Evolutionary conservation across 1,284 basidiomycete genomes (phyloP), one percentile per base, ranked within the genome.

Genomic region (Irpex sp.): DNA sequence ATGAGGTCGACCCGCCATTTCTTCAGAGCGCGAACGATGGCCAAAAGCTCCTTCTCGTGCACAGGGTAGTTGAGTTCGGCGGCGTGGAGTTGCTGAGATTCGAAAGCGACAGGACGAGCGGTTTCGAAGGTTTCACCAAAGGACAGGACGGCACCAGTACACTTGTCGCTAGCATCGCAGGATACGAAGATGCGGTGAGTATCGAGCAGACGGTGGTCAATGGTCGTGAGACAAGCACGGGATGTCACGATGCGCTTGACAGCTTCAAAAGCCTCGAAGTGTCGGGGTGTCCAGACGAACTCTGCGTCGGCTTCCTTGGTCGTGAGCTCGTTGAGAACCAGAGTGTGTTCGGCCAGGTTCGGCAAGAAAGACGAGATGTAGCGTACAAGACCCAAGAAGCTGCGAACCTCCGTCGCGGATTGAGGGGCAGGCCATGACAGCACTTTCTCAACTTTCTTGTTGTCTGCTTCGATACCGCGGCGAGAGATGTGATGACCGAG

Each of bases 41-140:
- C 71, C 0, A 74, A 57, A 0, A 72, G 61, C 50, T 73, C 70
- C 46, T 68, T 67, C 60, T 73, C 69, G 37, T 75, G 72, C 1
- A 70, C 66, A 0, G 71, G 64, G 49, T 75, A 75, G 47, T 73
- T 72, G 13, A 67, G 66, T 53, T 73, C 62, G 0, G 71, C 65
- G 11, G 56, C 58, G 0, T 39, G 65, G 26, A 70, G 47, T 17
- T 68, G 63, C 2, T 21, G 46, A 5, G 69, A 71, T 1, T 67
- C 61, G 57, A 67, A 71, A 0, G 68, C 64, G 17, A 62, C 61
- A 3, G 57, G 61, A 9, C 61, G 35, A 15, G 57, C 56, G 7
- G 46, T 5, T 19, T 62, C 37, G 2, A 51, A n/a, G 9, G 60
- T 61, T 4, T 15, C 21, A 0, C 69, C 69, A 49, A 65, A 68